Base-by-base conservation (phyloP, 1,284 basidiomycete genomes). In the Sanguinoderma infundibulare region DNA sequence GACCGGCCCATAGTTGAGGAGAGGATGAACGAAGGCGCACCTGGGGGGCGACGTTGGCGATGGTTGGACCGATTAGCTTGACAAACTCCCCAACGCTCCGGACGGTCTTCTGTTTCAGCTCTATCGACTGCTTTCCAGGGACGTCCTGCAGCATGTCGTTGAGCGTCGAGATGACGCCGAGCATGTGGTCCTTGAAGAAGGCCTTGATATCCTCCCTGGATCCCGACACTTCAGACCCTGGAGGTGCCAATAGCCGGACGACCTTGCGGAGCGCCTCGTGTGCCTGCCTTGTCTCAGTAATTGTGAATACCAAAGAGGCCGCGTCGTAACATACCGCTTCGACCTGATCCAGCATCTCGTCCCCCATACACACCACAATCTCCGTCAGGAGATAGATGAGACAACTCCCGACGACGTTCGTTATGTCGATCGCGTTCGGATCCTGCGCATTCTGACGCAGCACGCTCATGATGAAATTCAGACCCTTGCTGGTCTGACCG, bases 111-210 rank as follows among this genome's bases (percentile, higher is more conserved):
- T 83, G 82, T 72, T 96, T 96, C 36, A 81, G 79, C 12, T 79
- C 77, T 0, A 85, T 77, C 0, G 87, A 79, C 64, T 90, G 89
- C 72, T 91, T 94, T 1, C 90, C 91, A 14, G 87, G 84, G 3
- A 90, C 80, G 64, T 94, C 94, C 70, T 94, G 92, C 47, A 98
- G 76, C 75, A 90, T 87, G 40, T 95, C 92, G 63, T 91, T 95
- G 69, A 96, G 82, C 61, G 88, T 81, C 0, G 91, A 87, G 22
- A 97, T 88, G 56, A 96, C 81, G 5, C 92, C 95, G 8, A 96
- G 83, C 78, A 96, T 89, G 67, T 94, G 83, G 3, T 9, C 78
- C 79, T 73, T 89, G 88, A 58, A 96, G 79, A 64, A 95, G 89
- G 0, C 73, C 72, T 15, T 82, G 80, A 79, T 17, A 69, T 63